phyloP scores from a whole-genome alignment of 768 basidiomycete genomes.

The Pholiota conissans region DNA sequence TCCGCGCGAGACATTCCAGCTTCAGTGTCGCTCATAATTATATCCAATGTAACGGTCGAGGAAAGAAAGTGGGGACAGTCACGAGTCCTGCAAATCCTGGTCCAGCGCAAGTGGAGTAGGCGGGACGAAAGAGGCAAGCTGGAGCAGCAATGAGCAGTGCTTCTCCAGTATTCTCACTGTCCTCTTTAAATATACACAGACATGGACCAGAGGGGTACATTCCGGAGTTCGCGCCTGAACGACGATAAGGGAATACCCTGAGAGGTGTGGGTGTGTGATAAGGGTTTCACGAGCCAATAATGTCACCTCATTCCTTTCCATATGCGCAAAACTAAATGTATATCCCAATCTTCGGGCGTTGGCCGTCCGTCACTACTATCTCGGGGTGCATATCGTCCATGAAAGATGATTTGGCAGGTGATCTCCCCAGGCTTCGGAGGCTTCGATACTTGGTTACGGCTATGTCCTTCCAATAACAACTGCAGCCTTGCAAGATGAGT shows the following conservation, averaged over 20 bases:
- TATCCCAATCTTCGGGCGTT: neutral
- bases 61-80: neutral
- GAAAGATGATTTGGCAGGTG: neutral
- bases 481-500: neutral
- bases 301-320: neutral
- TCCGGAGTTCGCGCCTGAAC: neutral
- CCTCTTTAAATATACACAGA: neutral
- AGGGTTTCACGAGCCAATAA: neutral
- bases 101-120: neutral
- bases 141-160: neutral
- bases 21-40: slow-evolving; percentile 3
- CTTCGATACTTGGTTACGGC: neutral
- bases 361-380: neutral
- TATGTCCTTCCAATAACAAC: too few relatives aligned
- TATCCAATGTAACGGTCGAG: neutral
- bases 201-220: neutral
- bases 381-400: neutral
- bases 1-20: slow-evolving; percentile 14
- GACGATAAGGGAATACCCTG: neutral
- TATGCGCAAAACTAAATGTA: neutral
- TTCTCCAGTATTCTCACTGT: neutral
- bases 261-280: neutral
- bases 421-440: neutral
- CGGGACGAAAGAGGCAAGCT: neutral
- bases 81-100: neutral